phyloP scores from a whole-genome alignment of 2,329 filamentous ascomycete genomes.

The Sporothrix brunneoviolacea region DNA sequence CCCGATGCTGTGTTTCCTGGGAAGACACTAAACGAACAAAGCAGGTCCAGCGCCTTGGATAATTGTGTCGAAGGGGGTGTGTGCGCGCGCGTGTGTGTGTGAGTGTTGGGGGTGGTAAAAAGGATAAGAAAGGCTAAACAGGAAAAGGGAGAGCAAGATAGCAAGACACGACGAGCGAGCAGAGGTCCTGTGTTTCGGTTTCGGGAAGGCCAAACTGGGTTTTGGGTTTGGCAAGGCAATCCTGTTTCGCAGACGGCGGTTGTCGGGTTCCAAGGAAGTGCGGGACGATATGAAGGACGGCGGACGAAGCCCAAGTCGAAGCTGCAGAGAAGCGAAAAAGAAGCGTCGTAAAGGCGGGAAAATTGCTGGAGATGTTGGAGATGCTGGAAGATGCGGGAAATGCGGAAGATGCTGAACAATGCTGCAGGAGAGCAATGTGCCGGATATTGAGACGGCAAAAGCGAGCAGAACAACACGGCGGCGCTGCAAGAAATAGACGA shows the following conservation, averaged over 20 bases:
- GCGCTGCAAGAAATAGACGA: too few relatives aligned
- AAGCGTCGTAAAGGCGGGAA: neutral
- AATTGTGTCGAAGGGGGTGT: neutral
- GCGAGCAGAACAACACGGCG: too few relatives aligned
- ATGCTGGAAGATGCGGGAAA: too few relatives aligned
- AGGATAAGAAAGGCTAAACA: neutral
- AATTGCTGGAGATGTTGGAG: too few relatives aligned
- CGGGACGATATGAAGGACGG: neutral
- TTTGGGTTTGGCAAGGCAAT: neutral
- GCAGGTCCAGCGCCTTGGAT: constrained; percentile 3
- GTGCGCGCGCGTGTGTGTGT: too few relatives aligned
- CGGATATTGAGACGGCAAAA: too few relatives aligned
- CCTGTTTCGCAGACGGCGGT: constrained; percentile 6
- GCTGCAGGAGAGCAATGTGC: too few relatives aligned
- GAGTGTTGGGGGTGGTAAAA: neutral
- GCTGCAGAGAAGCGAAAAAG: neutral
- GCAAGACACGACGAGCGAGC: neutral
- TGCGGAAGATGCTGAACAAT: too few relatives aligned
- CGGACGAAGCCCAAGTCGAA: neutral
- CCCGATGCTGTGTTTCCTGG: constrained; percentile 9
- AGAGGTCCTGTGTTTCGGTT: constrained; percentile 4
- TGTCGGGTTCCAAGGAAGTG: neutral
- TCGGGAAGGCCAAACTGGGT: constrained; percentile 1
- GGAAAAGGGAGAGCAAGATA: neutral
- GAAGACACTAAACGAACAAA: constrained; percentile 1